Evolutionary conservation across 495 filamentous ascomycete genomes (phyloP).

Genomic region (Daldinia grandis): DNA sequence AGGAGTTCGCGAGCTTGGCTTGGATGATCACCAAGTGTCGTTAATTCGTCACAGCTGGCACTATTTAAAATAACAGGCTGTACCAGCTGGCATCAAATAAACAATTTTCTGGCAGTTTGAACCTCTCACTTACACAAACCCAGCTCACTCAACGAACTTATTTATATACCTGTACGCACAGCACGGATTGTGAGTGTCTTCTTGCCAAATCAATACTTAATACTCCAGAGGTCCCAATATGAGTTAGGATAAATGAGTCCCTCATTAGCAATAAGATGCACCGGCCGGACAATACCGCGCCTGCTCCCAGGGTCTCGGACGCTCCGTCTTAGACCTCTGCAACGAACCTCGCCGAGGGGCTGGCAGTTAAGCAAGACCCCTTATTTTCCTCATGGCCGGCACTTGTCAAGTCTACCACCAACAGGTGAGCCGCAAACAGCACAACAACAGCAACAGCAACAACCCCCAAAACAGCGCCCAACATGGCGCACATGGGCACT

Average conservation of each 20-base stretch:
- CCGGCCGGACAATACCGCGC: conserved; percentile 27
- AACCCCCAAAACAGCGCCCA: not conserved
- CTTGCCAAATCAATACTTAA: not conserved
- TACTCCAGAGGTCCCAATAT: not conserved
- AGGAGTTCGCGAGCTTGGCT: not conserved
- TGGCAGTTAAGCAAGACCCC: not conserved
- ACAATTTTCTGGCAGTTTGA: not conserved
- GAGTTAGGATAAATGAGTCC: conserved; percentile 31
- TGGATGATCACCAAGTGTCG: not conserved
- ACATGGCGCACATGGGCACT: conserved; percentile 5
- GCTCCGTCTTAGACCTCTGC: not conserved
- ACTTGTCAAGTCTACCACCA: conserved; percentile 5
- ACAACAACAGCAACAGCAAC: not conserved
- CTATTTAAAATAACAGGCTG: not conserved
- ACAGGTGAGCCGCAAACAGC: not conserved
- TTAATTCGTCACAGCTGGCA: not conserved
- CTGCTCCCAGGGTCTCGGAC: conserved; percentile 7
- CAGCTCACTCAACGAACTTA: not conserved
- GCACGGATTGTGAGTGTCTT: not conserved
- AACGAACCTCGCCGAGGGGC: not conserved
- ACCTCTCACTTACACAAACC: not conserved
- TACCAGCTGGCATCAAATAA: not conserved
- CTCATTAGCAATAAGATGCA: conserved; percentile 35
- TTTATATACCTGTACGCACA: not conserved
- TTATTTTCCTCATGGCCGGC: not conserved